phyloP scores from a whole-genome alignment of 2,329 filamentous ascomycete genomes.

The Alternaria triticimaculans region DNA sequence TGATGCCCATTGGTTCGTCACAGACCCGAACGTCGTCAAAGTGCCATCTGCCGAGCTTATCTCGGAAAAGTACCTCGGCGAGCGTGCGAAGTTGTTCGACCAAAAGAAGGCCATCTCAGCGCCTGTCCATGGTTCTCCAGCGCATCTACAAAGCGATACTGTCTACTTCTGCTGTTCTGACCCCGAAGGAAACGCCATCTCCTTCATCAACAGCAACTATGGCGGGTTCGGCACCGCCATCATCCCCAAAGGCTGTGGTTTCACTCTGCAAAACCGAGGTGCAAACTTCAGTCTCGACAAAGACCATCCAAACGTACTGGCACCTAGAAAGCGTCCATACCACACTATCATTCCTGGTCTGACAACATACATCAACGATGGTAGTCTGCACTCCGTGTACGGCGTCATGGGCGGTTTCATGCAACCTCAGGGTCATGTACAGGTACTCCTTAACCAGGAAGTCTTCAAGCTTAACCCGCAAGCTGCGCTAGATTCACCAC shows the following conservation, averaged over 20 bases:
- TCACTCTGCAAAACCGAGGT: conserved; percentile 92
- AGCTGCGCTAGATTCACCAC: conserved; percentile 85
- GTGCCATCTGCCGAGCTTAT: conserved; percentile 76
- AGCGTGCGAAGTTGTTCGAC: conserved; percentile 69
- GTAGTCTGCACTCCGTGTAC: conserved; percentile 81
- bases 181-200: conserved; percentile 82
- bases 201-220: conserved; percentile 97
- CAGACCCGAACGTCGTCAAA: conserved; percentile 75
- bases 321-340: conserved; percentile 86
- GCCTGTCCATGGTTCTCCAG: conserved; percentile 73
- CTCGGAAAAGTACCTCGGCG: conserved; percentile 74
- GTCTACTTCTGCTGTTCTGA: conserved; percentile 93
- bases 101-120: conserved; percentile 59
- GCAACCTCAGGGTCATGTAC: conserved; percentile 96
- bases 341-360: conserved; percentile 97
- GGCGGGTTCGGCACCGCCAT: conserved; percentile 87
- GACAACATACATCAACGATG: conserved; percentile 77
- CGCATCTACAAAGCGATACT: conserved; percentile 85
- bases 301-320: conserved; percentile 79
- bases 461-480: conserved; percentile 84
- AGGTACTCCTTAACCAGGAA: conserved; percentile 88
- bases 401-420: conserved; percentile 99
- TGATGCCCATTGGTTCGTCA: conserved; percentile 88
- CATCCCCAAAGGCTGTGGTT: conserved; percentile 84
- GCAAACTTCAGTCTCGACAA: conserved; percentile 79